These are phyloP conservation scores for Microcyclospora tardicrescens DNA, from an alignment of 2,329 filamentous ascomycete genomes.

Conservation along the genomic window DNA sequence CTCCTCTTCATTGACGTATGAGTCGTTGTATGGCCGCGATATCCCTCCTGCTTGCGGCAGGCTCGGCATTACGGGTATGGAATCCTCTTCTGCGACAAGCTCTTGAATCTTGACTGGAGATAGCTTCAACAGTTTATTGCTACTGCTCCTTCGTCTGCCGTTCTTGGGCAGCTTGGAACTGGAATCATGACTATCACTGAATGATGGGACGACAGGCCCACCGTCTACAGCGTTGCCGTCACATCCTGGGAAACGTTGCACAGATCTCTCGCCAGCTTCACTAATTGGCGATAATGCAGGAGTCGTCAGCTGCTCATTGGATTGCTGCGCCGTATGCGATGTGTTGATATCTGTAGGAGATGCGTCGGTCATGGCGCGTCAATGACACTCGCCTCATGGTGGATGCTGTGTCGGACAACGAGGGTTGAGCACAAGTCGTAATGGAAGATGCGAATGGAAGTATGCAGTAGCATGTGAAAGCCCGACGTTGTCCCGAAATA, in stretches of 20 bases:
- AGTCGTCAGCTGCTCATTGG: conserved; percentile 14
- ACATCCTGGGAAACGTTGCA: conserved; percentile 4
- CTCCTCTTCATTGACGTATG: too few species aligned
- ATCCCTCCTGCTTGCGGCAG: conserved; percentile 26
- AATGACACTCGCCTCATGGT: too few species aligned
- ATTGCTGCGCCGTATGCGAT: neutral
- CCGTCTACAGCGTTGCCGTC: neutral
- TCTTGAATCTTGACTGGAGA: conserved; percentile 43
- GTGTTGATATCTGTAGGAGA: neutral
- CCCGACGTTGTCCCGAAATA: conserved; percentile 1
- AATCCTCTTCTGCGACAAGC: conserved; percentile 41
- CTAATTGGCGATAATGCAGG: conserved; percentile 18
- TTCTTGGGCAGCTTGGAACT: too few species aligned
- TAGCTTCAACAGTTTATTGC: conserved; percentile 29
- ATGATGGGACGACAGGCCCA: too few species aligned
- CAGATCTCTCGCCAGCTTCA: conserved; percentile 4
- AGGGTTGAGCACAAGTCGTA: neutral
- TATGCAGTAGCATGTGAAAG: neutral
- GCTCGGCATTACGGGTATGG: conserved; percentile 37
- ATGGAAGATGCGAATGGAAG: neutral
- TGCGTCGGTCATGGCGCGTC: too few species aligned
- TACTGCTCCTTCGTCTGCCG: neutral
- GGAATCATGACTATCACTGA: too few species aligned
- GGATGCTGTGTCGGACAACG: neutral
- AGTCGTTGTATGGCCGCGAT: conserved; percentile 1